These are phyloP conservation scores for Penicillium corylophilum DNA, from an alignment of 2,329 filamentous ascomycete genomes.

Conservation along the genomic window DNA sequence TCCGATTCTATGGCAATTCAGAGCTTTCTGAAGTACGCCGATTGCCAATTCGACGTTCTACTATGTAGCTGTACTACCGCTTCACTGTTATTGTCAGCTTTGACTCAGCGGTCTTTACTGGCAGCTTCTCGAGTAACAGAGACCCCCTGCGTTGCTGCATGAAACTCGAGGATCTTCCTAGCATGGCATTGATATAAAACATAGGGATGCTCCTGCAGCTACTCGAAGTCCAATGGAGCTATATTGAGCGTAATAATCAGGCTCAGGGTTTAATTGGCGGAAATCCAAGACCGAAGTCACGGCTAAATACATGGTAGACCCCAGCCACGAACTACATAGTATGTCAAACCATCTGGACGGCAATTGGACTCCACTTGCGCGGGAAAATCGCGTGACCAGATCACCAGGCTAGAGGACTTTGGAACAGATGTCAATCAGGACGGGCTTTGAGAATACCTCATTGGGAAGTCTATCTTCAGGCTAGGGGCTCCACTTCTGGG, in stretches of 20 bases:
- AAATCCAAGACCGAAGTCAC: not conserved
- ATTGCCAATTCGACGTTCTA: not conserved
- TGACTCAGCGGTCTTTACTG: not conserved
- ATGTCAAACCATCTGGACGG: not conserved
- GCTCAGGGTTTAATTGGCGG: not conserved
- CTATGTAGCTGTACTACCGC: not conserved
- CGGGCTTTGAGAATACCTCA: conserved; percentile 1
- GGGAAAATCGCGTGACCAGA: not conserved
- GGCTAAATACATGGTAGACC: not conserved
- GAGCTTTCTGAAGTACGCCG: not conserved
- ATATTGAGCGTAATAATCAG: not conserved
- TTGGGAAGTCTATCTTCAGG: not conserved
- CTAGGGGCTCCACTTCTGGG: not conserved
- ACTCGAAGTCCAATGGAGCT: not conserved
- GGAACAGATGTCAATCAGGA: not conserved
- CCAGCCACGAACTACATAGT: not conserved
- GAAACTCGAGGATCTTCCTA: not conserved
- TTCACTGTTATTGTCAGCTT: not conserved
- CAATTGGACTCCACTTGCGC: not conserved
- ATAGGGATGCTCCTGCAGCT: not conserved
- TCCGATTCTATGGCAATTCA: not conserved
- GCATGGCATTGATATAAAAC: not conserved
- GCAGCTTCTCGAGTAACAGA: not conserved
- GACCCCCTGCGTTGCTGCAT: not conserved
- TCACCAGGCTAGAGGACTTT: not conserved